A percentile compares a stretch with the other conserved stretches of the same genome.
These are phyloP conservation scores for Nemania bipapillata DNA, from an alignment of 2,329 filamentous ascomycete genomes.

Conservation along the genomic window DNA sequence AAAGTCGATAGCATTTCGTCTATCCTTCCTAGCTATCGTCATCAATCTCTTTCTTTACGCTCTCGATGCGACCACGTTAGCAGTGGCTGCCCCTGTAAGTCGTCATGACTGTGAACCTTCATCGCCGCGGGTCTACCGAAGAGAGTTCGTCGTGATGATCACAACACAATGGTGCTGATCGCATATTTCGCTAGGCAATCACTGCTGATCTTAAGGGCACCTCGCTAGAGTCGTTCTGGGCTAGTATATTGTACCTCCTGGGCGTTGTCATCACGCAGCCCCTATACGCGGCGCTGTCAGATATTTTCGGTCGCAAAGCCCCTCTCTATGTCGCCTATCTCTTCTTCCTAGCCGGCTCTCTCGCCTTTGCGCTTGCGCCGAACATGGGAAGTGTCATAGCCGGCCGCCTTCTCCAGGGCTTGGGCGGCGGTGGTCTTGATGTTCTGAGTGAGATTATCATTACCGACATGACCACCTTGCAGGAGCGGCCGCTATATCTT, in stretches of 20 bases:
- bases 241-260: constrained; percentile 50
- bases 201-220: constrained; percentile 42
- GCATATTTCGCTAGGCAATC: constrained; percentile 36
- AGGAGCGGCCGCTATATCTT: constrained; percentile 48
- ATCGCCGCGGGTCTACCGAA: neutral
- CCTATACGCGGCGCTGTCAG: constrained; percentile 47
- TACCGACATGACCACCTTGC: constrained; percentile 51
- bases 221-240: constrained; percentile 49
- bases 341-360: constrained; percentile 53
- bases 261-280: constrained; percentile 46
- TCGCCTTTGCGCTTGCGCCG: constrained; percentile 47
- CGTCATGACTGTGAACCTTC: neutral
- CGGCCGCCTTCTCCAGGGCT: constrained; percentile 47
- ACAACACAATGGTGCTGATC: neutral
- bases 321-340: constrained; percentile 47
- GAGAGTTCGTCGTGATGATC: neutral
- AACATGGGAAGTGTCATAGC: constrained; percentile 46
- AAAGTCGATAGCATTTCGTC: constrained; percentile 3
- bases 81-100: constrained; percentile 8
- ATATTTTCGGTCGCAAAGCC: constrained; percentile 50
- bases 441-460: constrained; percentile 50
- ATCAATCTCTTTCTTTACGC: constrained; percentile 3
- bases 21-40: neutral
- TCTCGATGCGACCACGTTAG: constrained; percentile 4
- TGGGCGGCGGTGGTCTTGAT: constrained; percentile 51